Percentiles rank a stretch among this genome's conserved stretches.
Evolutionary conservation across 73 alveolate genomes (phyloP).

Genomic region (Paraurostyla sp.): DNA sequence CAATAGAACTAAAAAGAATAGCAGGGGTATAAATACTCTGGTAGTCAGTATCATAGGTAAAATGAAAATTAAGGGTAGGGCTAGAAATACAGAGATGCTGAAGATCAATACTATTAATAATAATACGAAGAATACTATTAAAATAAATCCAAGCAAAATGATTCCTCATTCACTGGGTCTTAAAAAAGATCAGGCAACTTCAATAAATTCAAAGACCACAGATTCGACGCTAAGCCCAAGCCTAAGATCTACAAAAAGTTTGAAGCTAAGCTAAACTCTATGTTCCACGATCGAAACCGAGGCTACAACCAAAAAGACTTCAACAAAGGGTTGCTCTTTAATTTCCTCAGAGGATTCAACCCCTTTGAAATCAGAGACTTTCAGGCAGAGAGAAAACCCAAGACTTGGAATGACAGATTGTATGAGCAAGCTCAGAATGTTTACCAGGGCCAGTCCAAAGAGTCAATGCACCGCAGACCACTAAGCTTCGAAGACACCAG

Average conservation of each 20-base stretch:
- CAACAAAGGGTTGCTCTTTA: neutral
- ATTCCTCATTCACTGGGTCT: too few relatives aligned
- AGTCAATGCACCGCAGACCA: slow-evolving; percentile 12
- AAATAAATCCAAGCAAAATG: neutral
- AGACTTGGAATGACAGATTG: neutral
- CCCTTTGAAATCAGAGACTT: slow-evolving; percentile 56
- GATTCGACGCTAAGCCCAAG: neutral
- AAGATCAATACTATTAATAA: slow-evolving; percentile 16
- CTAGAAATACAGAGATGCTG: neutral
- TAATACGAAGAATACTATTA: neutral
- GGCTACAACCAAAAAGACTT: slow-evolving; percentile 3
- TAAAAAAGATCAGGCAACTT: neutral
- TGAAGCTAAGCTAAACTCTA: slow-evolving; percentile 6
- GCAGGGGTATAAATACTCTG: neutral
- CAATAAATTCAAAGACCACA: slow-evolving; percentile 5
- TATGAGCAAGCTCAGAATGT: neutral
- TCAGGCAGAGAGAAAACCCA: neutral
- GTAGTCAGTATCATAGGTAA: neutral
- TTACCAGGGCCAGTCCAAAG: neutral
- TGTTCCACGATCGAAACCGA: neutral
- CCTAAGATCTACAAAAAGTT: slow-evolving; percentile 18
- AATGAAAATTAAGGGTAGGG: neutral
- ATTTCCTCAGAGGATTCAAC: neutral
- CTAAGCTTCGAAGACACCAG: neutral
- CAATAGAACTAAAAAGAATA: neutral